Base-by-base conservation (phyloP, 2,329 filamentous ascomycete genomes). In the Exophiala bonariae region DNA sequence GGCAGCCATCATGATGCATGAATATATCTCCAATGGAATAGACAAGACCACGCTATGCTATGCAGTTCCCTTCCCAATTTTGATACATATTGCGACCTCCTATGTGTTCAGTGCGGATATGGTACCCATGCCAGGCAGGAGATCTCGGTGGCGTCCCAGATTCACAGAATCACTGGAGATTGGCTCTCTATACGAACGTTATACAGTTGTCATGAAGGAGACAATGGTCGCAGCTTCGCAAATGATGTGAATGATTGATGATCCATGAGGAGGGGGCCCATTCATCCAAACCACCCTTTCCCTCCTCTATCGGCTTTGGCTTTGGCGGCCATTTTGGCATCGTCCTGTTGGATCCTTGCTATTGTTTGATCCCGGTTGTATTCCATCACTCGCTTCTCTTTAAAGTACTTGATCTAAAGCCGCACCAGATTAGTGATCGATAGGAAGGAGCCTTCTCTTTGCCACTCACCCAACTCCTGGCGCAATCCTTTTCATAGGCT, bases 351-450 rank as follows among this genome's bases (percentile, higher is more conserved):
- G 60, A 96, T 80, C 64, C 82, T 81, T 60, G 86, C 85, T 56
- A 96, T 74, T 18, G 89, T 86, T 70, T 84, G 77, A 63, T 87
- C 85, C 70, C 92, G 89, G 61, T 95, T 87, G 63, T 87, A 80
- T 60, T 99, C 93, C 71, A 95, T 92, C 28, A 97, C 89, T 61
- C 93, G 80, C 72, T 90, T 87, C 70, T 96, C 91, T 76, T 97
- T 96, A 73, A 99, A 99, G 70, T 99, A 97, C 71, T 90, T 89
- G 52, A 96, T 87, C 89, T 93, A 44, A 34, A 20, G 31, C 37
- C 39, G 30, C 10, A 32, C 18, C 17, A 3, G 5, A 10, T 10
- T 10, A 9, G 10, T 19, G 4, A n/a, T 13, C 13, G 26, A 36
- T 26, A 18, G 7, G 18, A 19, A 26, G 19, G 14, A 20, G 13